phyloP scores from a whole-genome alignment of 2,329 filamentous ascomycete genomes.

The Pyrenochaeta sp. region DNA sequence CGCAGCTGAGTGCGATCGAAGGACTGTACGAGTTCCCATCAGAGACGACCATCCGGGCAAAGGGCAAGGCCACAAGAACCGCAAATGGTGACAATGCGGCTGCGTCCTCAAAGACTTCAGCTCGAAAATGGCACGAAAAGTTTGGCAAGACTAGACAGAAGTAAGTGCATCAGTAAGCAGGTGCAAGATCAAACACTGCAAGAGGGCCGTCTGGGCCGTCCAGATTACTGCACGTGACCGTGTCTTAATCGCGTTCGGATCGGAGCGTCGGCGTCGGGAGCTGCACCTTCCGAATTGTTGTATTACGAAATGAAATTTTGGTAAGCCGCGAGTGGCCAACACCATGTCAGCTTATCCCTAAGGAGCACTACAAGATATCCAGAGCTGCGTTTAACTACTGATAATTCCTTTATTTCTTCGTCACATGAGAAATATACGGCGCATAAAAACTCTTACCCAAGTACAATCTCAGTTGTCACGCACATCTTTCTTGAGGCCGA shows the following conservation, averaged over 20 bases:
- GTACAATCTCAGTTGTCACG: not conserved
- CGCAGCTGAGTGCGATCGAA: conserved; percentile 42
- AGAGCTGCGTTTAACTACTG: not conserved
- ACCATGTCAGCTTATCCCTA: conserved; percentile 6
- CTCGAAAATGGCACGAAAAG: conserved; percentile 53
- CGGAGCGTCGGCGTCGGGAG: conserved; percentile 19
- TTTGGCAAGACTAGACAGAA: conserved; percentile 46
- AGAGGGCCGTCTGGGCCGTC: no score
- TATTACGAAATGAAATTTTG: conserved; percentile 25
- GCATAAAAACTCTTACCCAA: conserved; percentile 5
- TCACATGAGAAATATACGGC: conserved; percentile 14
- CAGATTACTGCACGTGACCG: conserved; percentile 15
- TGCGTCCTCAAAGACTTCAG: conserved; percentile 33
- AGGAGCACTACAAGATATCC: conserved; percentile 13
- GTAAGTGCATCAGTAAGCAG: conserved; percentile 13
- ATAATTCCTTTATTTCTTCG: not conserved
- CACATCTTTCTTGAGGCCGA: not conserved
- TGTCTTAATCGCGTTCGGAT: conserved; percentile 12
- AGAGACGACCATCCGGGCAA: conserved; percentile 41
- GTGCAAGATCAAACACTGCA: not conserved
- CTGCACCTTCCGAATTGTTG: conserved; percentile 12
- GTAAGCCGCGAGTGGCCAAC: conserved; percentile 25
- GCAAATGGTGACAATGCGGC: conserved; percentile 8
- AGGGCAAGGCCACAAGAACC: conserved; percentile 16
- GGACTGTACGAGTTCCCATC: conserved; percentile 44